These are phyloP conservation scores for Wallacemonas sp. DNA, from an alignment of 208 protist species.

Conservation along the genomic window DNA sequence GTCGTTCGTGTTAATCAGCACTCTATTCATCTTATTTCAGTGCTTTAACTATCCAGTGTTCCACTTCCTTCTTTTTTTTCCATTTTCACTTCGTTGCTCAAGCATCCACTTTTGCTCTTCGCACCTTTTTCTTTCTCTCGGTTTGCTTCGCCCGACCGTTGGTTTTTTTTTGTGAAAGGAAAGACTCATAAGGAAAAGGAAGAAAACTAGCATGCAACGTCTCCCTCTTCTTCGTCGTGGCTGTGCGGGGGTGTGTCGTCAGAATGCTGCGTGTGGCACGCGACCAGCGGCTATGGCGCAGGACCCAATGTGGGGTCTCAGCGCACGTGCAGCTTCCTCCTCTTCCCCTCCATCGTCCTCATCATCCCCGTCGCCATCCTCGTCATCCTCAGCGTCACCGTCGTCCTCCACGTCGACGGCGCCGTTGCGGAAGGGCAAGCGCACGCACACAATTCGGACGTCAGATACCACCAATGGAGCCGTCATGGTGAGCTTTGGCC, in stretches of 20 bases:
- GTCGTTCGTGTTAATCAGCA: neutral
- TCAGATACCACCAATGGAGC: constrained; percentile 21
- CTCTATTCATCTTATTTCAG: constrained; percentile 8
- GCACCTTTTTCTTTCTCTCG: constrained; percentile 3
- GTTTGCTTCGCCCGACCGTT: too few species aligned
- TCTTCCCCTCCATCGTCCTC: neutral
- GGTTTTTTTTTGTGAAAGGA: too few species aligned
- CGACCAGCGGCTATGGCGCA: neutral
- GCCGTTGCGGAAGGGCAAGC: too few species aligned
- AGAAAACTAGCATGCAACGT: constrained; percentile 35
- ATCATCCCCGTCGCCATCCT: constrained; percentile 7
- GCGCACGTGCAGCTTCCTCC: neutral
- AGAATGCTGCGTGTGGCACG: neutral
- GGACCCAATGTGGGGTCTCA: neutral
- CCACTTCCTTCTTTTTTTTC: constrained; percentile 11
- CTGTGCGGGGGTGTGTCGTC: neutral
- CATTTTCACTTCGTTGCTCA: neutral
- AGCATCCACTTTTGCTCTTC: neutral
- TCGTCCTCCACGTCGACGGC: neutral
- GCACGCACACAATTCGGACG: neutral
- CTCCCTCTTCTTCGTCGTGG: constrained; percentile 5
- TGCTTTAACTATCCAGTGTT: neutral
- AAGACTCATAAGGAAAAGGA: too few species aligned
- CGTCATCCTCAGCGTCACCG: neutral
- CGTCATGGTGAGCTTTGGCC: constrained; percentile 33